phyloP scores from a whole-genome alignment of 2,329 filamentous ascomycete genomes.

The Niveomyces coronatus region DNA sequence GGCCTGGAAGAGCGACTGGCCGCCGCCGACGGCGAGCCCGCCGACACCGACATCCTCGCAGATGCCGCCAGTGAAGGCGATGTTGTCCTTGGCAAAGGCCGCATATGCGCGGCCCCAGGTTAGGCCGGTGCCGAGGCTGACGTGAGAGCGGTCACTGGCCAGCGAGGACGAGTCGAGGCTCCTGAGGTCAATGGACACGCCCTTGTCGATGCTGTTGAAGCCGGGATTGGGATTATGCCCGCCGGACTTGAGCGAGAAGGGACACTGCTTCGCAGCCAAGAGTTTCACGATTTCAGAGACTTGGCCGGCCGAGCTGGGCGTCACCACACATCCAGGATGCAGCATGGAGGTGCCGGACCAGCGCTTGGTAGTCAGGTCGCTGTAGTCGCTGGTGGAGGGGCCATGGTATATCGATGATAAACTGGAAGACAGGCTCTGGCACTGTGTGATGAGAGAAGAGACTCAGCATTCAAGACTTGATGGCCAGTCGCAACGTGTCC shows the following conservation, averaged over 20 bases:
- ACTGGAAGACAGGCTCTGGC: background rate
- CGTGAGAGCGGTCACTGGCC: conserved; percentile 21
- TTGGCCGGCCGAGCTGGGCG: conserved; percentile 1
- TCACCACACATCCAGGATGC: conserved; percentile 9
- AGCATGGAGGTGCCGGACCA: conserved; percentile 9
- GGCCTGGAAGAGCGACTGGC: conserved; percentile 33
- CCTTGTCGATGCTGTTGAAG: conserved; percentile 27
- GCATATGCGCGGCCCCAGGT: conserved; percentile 32
- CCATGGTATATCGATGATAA: conserved; percentile 7
- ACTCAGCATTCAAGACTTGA: too few species aligned
- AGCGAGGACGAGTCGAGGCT: conserved; percentile 25
- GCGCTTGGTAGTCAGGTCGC: conserved; percentile 1
- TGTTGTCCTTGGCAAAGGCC: conserved; percentile 25
- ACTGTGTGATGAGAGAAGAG: too few species aligned
- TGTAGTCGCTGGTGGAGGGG: conserved; percentile 5
- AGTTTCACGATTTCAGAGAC: conserved; percentile 9
- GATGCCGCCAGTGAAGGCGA: conserved; percentile 31
- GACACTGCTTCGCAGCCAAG: conserved; percentile 10
- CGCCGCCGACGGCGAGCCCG: conserved; percentile 35
- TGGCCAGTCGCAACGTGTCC: too few species aligned
- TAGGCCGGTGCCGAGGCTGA: conserved; percentile 30
- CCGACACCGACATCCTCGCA: conserved; percentile 31
- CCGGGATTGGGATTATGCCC: conserved; percentile 36
- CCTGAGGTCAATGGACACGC: conserved; percentile 30
- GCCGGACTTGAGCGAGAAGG: conserved; percentile 37